Conservation (phyloP, 169 alveolate genomes). For the Cryptosporidium viatorum region DNA sequence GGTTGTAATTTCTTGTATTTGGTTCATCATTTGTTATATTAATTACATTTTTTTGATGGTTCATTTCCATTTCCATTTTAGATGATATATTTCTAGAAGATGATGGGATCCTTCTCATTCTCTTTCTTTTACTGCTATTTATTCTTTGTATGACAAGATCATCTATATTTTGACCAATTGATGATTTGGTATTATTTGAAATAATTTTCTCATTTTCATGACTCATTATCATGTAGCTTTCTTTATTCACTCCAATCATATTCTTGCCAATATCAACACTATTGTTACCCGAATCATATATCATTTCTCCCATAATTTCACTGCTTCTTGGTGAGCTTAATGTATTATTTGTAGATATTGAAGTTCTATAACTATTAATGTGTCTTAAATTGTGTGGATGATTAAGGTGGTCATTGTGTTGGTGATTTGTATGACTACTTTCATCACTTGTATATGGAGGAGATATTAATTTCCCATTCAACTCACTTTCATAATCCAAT, state of each 20-base stretch:
- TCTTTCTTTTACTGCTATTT: slow-evolving; percentile 12
- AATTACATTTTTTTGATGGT: not conserved
- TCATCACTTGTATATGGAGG: slow-evolving; percentile 46
- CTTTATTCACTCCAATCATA: not conserved
- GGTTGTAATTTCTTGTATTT: slow-evolving; percentile 8
- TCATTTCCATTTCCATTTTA: slow-evolving; percentile 28
- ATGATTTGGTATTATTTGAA: not conserved
- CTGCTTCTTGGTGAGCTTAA: slow-evolving; percentile 60
- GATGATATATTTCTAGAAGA: slow-evolving; percentile 3
- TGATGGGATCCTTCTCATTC: slow-evolving; percentile 25
- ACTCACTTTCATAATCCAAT: slow-evolving; percentile 1
- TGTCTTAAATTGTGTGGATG: slow-evolving; percentile 18
- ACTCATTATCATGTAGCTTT: not conserved
- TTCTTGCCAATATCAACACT: not conserved
- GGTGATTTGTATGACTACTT: not conserved
- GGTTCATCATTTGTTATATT: not conserved
- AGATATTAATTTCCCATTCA: slow-evolving; percentile 23
- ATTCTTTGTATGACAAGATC: slow-evolving; percentile 51
- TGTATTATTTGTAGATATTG: slow-evolving; percentile 65
- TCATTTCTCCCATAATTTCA: slow-evolving; percentile 16
- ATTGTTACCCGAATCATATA: slow-evolving; percentile 5
- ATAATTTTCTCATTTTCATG: not conserved
- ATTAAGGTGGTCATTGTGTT: not conserved
- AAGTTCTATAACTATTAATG: slow-evolving; percentile 21
- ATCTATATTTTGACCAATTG: slow-evolving; percentile 17